These are phyloP conservation scores for Calonectria leucothoes DNA, from an alignment of 2,329 filamentous ascomycete species.

Conservation along the genomic window DNA sequence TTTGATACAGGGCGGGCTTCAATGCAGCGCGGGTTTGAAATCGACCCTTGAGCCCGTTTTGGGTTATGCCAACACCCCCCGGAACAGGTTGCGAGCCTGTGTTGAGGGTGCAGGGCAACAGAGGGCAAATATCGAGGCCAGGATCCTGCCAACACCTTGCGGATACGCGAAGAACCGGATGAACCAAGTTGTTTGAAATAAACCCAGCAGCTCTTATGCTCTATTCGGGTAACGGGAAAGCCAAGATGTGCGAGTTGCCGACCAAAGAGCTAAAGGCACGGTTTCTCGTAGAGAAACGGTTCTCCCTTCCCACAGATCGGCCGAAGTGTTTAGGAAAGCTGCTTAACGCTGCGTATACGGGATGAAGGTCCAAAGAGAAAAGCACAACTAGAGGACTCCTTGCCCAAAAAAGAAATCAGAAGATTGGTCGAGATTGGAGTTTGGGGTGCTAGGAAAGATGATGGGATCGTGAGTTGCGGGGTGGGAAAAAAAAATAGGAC, in stretches of 20 bases:
- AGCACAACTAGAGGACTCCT: slow-evolving; percentile 4
- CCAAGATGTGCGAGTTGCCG: background rate
- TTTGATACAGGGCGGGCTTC: background rate
- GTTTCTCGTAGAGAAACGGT: background rate
- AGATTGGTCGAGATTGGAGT: background rate
- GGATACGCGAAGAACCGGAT: background rate
- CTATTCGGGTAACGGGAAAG: background rate
- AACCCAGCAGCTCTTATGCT: background rate
- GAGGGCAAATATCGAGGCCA: background rate
- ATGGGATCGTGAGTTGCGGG: slow-evolving; percentile 17
- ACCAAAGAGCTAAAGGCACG: background rate
- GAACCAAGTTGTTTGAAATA: too few species aligned
- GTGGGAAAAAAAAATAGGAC: background rate
- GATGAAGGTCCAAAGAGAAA: slow-evolving; percentile 43
- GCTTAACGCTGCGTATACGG: slow-evolving; percentile 42
- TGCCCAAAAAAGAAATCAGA: slow-evolving; percentile 11
- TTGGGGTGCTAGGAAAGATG: slow-evolving; percentile 7
- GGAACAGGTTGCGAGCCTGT: background rate
- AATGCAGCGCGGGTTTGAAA: too few species aligned
- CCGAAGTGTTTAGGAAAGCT: slow-evolving; percentile 32
- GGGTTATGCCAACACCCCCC: background rate
- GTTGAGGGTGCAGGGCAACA: background rate
- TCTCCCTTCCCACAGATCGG: slow-evolving; percentile 23
- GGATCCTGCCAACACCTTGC: background rate
- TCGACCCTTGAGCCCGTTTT: background rate